Evolutionary conservation across 768 basidiomycete genomes (phyloP), one percentile per base, ranked within the genome.

Genomic region (Amanita rubescens): DNA sequence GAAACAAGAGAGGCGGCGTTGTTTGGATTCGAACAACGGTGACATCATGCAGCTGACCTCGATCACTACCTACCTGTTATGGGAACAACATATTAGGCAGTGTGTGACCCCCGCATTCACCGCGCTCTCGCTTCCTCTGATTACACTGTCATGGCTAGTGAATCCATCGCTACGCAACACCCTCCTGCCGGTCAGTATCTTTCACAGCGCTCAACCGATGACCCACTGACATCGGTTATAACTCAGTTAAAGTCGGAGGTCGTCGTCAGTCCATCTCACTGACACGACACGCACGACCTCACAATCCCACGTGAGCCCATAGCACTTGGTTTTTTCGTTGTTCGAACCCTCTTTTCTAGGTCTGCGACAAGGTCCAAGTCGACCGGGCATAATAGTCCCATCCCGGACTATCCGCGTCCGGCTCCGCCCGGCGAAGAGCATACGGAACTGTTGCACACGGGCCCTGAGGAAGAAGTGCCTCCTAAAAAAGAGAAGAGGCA

Each of bases 351-450:
- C 17, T 12, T n/a, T 24, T 10, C 3, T 34, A 50, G 49, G 25
- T 17, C 37, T 24, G 2, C 37, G 17, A 22, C 24, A 6, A 35
- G 49, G 10, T 24, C 37, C 20, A 43, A 34, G 17, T 33, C 51
- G n/a, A 12, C 19, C 5, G 42, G 51, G 20, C 24, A 45, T 22
- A 37, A 42, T 17, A 53, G 44, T 53, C 52, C 52, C 34, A 24
- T 10, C 15, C 52, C 52, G 17, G 75, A 78, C 61, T 83, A 84
- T 56, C 82, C 82, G 8, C 72, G 82, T 25, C 82, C 81, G 11
- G 70, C 71, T n/a, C 45, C 67, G 38, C 71, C 72, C 5, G 65
- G 63, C 22, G 69, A 71, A 20, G 67, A 62, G 10, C 66, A 65
- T 1, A 63, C 62, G 10, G 69, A 69, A 1, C 57, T 59, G 24